Base-by-base conservation (phyloP, 306 rosid species). In the Dicorynia guianensis region DNA sequence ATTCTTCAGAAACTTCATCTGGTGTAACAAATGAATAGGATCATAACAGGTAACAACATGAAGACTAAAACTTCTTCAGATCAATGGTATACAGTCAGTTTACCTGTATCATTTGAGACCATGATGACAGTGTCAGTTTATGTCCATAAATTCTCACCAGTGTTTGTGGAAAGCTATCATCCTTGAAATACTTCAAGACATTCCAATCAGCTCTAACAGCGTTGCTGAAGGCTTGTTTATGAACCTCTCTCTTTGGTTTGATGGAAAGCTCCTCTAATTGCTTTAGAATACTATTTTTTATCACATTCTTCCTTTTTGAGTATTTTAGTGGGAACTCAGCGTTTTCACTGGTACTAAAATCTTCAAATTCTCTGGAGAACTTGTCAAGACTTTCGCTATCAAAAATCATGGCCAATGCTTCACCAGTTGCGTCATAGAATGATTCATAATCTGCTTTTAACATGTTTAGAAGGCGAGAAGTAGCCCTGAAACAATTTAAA, bases 31-130 rank as follows among this genome's bases (percentile, higher is more conserved):
- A 9, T 18, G 18, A 42, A 19, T 63, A 3, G 42, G 6, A 42
- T 40, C 42, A 11, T 40, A 40, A 40, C 5, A 42, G 19, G 5
- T 40, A 40, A 40, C 5, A 42, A 42, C 35, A 42, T 20, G 49
- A 42, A 49, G 12, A 58, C 0, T 50, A 17, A 63, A n/a, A 54
- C 6, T 46, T 55, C n/a, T n/a, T 6, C 19, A 74, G 17, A 74
- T 17, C 44, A 17, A 39, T 53, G 64, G 5, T 14, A 33, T n/a
- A 49, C 14, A 70, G 11, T 9, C 6, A 19, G 11, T 25, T 20
- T 65, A 85, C 88, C 84, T 85, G 86, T 42, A 85, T 57, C 4
- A 50, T 70, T 60, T 72, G 72, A 64, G 82, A 75, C 85, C 83
- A 81, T 1, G 84, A 69, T 18, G 81, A 47, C 14, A 81, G 52